Evolutionary conservation across 176 grass and related monocot genomes (phyloP), one percentile per base, ranked within the genome.

Genomic region (Raddia distichophylla): DNA sequence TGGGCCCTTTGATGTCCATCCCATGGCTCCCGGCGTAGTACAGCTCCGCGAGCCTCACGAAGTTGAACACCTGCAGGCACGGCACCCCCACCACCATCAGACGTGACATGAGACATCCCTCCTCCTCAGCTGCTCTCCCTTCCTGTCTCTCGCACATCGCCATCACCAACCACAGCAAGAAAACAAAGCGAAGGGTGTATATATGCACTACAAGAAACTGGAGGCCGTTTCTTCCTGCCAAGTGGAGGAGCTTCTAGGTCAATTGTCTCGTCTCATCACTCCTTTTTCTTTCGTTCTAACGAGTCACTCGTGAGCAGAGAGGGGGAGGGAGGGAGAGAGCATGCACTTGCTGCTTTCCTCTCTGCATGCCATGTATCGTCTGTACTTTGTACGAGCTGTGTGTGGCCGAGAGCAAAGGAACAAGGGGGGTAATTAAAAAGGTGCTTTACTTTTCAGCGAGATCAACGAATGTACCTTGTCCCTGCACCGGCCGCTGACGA

Each of bases 21-120:
- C 93, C 93, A 65, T 95, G 93, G 90, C 93, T 95, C 16, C 93
- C 93, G 47, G 93, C 93, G 77, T 95, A 95, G 87, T 92, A 95
- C 53, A 95, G 75, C 73, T 95, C 90, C 40, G 44, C 45, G n/a
- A 95, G 71, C 44, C 82, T 17, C 74, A 95, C 93, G 58, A 95
- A 95, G 47, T 54, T 70, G 13, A 87, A 88, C 71, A 95, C 90
- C 93, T 95, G 61, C 63, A 61, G 13, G 15, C 7, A 42, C 14
- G 54, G 54, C 54, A 8, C 17, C 14, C 13, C 4, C 37, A 40
- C 37, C 37, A 40, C 37, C 37, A 40, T 40, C 3, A 40, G 37
- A 40, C 27, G 27, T 27, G 27, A 6, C 27, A 63, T 15, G 60
- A 33, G 1, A 8, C 4, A 59, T 59, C n/a, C n/a, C n/a, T 57